A percentile compares a stretch with the other conserved stretches of the same genome.
These are phyloP conservation scores for Canavalia gladiata DNA, from an alignment of 306 rosid genomes.

Conservation along the genomic window DNA sequence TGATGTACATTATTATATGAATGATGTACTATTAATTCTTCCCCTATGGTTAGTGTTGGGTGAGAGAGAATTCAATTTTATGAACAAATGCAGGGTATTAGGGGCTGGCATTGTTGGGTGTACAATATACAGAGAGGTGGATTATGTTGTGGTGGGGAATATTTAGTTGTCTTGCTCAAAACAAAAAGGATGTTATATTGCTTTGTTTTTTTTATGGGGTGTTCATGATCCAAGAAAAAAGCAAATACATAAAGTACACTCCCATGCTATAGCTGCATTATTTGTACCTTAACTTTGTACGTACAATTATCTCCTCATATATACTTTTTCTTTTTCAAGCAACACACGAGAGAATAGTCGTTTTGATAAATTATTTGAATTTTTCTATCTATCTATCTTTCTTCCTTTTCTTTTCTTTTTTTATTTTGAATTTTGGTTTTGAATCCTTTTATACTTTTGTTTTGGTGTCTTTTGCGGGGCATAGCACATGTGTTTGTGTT, in stretches of 20 bases:
- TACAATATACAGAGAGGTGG: constrained; percentile 40
- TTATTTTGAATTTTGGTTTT: not conserved
- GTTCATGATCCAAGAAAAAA: constrained; percentile 50
- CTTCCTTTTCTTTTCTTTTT: not conserved
- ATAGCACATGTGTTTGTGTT: constrained; percentile 43
- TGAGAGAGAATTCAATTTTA: constrained; percentile 2
- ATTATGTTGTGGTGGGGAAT: constrained; percentile 46
- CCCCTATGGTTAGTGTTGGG: not conserved
- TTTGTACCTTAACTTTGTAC: constrained; percentile 40
- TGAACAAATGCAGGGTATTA: constrained; percentile 37
- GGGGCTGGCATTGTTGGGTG: constrained; percentile 49
- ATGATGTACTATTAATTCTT: not conserved
- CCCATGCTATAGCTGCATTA: constrained; percentile 34
- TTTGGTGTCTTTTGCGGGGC: constrained; percentile 35
- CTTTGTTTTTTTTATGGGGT: constrained; percentile 39
- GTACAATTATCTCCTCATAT: constrained; percentile 35
- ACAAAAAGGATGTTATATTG: constrained; percentile 52
- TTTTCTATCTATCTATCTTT: constrained; percentile 1
- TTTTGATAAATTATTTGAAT: constrained; percentile 2
- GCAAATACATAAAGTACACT: constrained; percentile 13
- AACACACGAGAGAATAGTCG: constrained; percentile 32
- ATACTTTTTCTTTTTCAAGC: constrained; percentile 35
- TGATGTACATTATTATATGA: not conserved
- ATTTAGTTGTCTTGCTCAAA: constrained; percentile 50
- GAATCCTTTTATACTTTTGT: not conserved